A percentile compares a stretch with the other conserved stretches of the same genome.
These are phyloP conservation scores for Trichoderma koningiopsis DNA, from an alignment of 2,329 filamentous ascomycete species.

Conservation along the genomic window DNA sequence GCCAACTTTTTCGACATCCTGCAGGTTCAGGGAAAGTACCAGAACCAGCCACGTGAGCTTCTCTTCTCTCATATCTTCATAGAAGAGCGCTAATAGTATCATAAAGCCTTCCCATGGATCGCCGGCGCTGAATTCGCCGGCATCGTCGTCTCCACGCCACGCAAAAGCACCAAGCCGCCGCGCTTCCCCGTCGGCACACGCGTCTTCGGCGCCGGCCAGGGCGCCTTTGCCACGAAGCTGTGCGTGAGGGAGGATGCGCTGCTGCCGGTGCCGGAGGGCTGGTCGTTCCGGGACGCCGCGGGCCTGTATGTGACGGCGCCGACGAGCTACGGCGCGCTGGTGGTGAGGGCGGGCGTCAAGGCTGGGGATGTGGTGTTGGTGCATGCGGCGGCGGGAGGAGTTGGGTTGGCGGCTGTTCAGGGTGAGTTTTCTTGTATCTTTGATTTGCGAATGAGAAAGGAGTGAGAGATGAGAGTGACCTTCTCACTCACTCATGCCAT, in stretches of 20 bases:
- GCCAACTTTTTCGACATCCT: conserved; percentile 98
- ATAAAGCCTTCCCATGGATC: conserved; percentile 75
- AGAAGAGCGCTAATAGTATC: too few species aligned
- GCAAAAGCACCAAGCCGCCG: conserved; percentile 43
- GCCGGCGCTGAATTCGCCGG: conserved; percentile 88
- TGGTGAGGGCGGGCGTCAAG: conserved; percentile 75
- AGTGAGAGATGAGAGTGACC: not conserved
- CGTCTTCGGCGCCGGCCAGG: conserved; percentile 86
- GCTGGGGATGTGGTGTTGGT: conserved; percentile 84
- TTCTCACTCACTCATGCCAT: not conserved
- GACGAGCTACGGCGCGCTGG: conserved; percentile 83
- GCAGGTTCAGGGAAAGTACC: conserved; percentile 94
- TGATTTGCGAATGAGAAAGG: not conserved
- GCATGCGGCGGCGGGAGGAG: conserved; percentile 89
- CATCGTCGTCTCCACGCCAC: conserved; percentile 68
- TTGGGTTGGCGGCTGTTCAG: conserved; percentile 88
- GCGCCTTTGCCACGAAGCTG: conserved; percentile 80
- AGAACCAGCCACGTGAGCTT: conserved; percentile 72
- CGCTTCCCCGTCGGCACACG: conserved; percentile 75
- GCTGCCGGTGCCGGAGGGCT: conserved; percentile 74
- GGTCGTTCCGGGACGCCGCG: conserved; percentile 82
- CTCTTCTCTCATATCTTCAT: not conserved
- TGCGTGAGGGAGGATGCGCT: conserved; percentile 67
- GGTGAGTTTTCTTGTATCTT: conserved; percentile 40
- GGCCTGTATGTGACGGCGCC: conserved; percentile 91